Base-by-base conservation (phyloP, 225 moss, liverwort and hornwort genomes). In the Ulota crispa region DNA sequence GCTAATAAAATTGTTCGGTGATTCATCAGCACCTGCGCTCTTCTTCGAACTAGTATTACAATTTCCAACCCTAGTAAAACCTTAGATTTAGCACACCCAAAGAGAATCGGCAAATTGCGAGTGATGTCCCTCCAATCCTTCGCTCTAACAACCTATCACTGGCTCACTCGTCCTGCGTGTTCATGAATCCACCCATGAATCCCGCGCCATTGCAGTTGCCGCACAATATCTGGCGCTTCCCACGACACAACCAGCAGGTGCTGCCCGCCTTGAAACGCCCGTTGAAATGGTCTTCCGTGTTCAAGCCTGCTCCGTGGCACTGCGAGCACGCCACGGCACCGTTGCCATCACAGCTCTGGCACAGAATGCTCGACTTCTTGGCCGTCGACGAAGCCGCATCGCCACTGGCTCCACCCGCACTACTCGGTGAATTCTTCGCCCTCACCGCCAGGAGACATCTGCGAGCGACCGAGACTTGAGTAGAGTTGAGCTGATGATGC, bases 191-290 rank as follows among this genome's bases (percentile, higher is more conserved):
- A 68, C 96, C 96, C 76, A 97, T 79, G 78, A 99, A 99, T 57
- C 99, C 99, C 34, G 99, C 99, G 0, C 96, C 99, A 70, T 99
- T 99, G 86, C 99, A 99, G 59, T 85, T 71, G 62, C 99, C 99
- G 79, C 99, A 99, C 70, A 99, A 70, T 81, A 93, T 90, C 84
- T 99, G 94, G 59, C 92, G 94, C 88, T 99, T 99, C 23, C 99
- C 99, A 62, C 99, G 94, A 84, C 92, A 93, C 70, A 92, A 84
- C 99, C 96, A 99, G 86, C 96, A 99, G 34, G 90, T 93, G 7
- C 75, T n/a, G 34, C 96, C 96, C 23, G 60, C 71, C 84, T 99
- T 99, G 79, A 93, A 99, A 13, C 94, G 93, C 59, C 96, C 99
- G 34, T 75, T 83, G 73, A 99, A 99, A 34, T 91, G 91, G n/a